Evolutionary conservation across 345 rosid species (phyloP), one percentile per base, ranked within the genome.

Genomic region (Hypericum androsaemum): DNA sequence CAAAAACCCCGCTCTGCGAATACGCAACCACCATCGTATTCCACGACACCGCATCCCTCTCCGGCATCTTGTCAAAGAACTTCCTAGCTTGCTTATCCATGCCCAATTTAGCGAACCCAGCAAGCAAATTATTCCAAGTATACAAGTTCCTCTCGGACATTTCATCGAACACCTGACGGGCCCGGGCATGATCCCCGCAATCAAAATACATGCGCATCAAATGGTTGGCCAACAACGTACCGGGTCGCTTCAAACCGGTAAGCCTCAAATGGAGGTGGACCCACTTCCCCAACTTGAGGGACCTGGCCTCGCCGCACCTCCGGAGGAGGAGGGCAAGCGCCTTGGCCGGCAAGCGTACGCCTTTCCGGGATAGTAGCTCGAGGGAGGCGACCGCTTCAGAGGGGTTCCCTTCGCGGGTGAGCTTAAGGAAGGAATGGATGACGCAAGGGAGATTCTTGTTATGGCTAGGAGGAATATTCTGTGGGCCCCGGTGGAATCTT

Each of bases 251-350:
- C 41, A 63, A 62, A 13, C 81, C 76, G 1, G 82, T 81, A n/a
- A 89, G 52, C 74, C 80, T 86, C 72, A 83, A 60, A 65, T 86
- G 89, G 35, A 81, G 83, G 75, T 86, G 97, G 32, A 89, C 65
- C 72, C 78, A 74, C 71, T 78, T 89, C 56, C 80, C 89, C 17
- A 75, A 72, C 13, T 64, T 74, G 50, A 83, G 74, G 14, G 81
- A 84, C 74, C 47, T 72, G 3, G 71, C 46, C 10, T 66, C 64
- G 17, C 72, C 74, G 46, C 88, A 78, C 48, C 61, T 67, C 37
- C 56, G 71, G 37, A 80, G 28, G 37, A 86, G 71, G 61, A 41
- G 60, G 35, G 76, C 77, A 22, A 88, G 70, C 37, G 71, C 67
- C 36, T 59, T n/a, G 41, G 63, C 43, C 10, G 85, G 85, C 66